Evolutionary conservation across 148 eudicot genomes (phyloP).

Genomic region (Cornus florida): DNA sequence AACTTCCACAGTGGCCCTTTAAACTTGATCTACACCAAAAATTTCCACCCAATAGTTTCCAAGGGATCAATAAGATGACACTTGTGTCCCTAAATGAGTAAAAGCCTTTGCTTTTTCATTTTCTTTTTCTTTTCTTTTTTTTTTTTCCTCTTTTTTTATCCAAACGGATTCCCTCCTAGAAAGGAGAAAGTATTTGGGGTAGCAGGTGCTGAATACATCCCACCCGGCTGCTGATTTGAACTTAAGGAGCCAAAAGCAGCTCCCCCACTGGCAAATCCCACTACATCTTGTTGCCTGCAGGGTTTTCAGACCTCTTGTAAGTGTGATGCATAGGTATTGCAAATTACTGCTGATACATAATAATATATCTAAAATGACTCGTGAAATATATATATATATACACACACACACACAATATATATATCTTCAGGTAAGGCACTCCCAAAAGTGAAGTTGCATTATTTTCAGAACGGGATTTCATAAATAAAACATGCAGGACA

Average conservation of each 20-base stretch:
- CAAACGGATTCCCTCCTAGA: conserved; percentile 83
- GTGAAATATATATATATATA: too few species aligned
- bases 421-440: not conserved
- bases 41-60: conserved; percentile 9
- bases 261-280: conserved; percentile 40
- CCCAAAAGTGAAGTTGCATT: not conserved
- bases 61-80: conserved; percentile 17
- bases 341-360: not conserved
- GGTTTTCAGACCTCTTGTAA: conserved; percentile 1
- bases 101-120: not conserved
- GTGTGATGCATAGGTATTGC: not conserved
- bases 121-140: not conserved
- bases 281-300: conserved; percentile 60
- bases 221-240: conserved; percentile 37
- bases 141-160: conserved; percentile 35
- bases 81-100: not conserved
- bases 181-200: conserved; percentile 45
- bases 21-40: conserved; percentile 20
- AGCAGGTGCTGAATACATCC: conserved; percentile 45
- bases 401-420: too few species aligned
- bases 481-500: too few species aligned
- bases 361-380: not conserved
- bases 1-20: conserved; percentile 9
- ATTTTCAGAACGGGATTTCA: not conserved
- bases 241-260: conserved; percentile 36